Conservation (phyloP, 805 yeast genomes). For the Metschnikowia kunwiensis region DNA sequence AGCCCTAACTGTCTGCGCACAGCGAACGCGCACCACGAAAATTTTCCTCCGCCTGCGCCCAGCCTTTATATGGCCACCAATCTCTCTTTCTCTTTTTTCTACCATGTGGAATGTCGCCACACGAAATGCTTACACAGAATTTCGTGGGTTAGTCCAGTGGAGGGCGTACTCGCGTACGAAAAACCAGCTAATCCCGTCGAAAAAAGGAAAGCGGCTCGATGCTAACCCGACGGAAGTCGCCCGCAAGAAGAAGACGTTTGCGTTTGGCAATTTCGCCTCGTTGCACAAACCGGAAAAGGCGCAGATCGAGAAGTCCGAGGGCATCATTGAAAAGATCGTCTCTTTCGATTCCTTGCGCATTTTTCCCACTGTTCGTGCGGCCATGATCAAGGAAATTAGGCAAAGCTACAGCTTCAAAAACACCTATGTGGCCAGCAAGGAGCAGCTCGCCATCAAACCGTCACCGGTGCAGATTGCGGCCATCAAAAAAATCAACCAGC, state of each 20-base stretch:
- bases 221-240: slow-evolving; percentile 17
- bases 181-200: slow-evolving; percentile 15
- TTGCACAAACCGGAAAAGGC: slow-evolving; percentile 19
- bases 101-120: slow-evolving; percentile 4
- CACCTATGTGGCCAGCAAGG: slow-evolving; percentile 31
- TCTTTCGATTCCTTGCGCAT: slow-evolving; percentile 67
- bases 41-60: slow-evolving; percentile 11
- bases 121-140: background rate
- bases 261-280: slow-evolving; percentile 24
- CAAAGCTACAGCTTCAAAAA: slow-evolving; percentile 31
- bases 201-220: slow-evolving; percentile 16
- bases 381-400: slow-evolving; percentile 53
- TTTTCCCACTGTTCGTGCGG: slow-evolving; percentile 61
- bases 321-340: slow-evolving; percentile 44
- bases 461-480: slow-evolving; percentile 84
- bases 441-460: slow-evolving; percentile 45
- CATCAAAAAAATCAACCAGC: slow-evolving; percentile 50
- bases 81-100: background rate
- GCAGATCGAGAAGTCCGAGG: slow-evolving; percentile 20
- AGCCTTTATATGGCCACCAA: background rate
- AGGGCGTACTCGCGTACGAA: slow-evolving; percentile 9
- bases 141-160: slow-evolving; percentile 1
- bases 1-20: background rate
- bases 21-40: background rate
- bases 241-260: slow-evolving; percentile 16